A percentile compares a stretch with the other conserved stretches of the same genome.
These are phyloP conservation scores for Penicillium simplicissimum DNA, from an alignment of 495 filamentous ascomycete species.

Conservation along the genomic window DNA sequence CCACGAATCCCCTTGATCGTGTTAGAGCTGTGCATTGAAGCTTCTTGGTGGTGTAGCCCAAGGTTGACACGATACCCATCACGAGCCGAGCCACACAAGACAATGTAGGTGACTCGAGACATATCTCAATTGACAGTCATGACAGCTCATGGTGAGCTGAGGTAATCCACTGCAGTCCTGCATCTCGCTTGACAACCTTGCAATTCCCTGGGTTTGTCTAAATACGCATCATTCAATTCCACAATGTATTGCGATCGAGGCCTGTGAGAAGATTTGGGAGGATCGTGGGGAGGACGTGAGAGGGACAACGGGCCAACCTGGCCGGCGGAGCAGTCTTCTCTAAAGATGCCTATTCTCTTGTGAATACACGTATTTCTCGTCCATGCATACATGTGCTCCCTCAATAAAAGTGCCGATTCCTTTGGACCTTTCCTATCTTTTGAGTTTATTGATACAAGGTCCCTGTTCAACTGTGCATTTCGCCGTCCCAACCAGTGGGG, in stretches of 20 bases:
- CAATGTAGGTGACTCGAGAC: neutral
- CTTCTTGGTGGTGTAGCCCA: neutral
- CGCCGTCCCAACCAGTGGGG: slow-evolving; percentile 5
- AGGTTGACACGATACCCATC: neutral
- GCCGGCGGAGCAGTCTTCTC: too few species aligned
- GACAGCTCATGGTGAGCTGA: neutral
- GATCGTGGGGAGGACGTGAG: too few species aligned
- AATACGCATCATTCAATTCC: neutral
- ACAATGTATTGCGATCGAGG: too few species aligned
- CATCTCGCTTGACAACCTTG: neutral
- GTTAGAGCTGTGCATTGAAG: neutral
- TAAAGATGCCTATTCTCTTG: too few species aligned
- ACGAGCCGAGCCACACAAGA: neutral
- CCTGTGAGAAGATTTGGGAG: too few species aligned
- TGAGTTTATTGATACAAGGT: neutral
- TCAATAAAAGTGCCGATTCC: too few species aligned
- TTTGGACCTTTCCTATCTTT: too few species aligned
- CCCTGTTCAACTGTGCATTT: neutral
- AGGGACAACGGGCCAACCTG: too few species aligned
- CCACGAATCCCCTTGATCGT: neutral
- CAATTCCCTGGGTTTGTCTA: neutral
- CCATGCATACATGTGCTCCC: too few species aligned
- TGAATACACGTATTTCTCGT: too few species aligned
- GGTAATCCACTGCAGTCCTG: neutral
- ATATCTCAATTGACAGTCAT: neutral